Evolutionary conservation across 2,329 filamentous ascomycete genomes (phyloP), one percentile per base, ranked within the genome.

Genomic region (Rhynchosporium agropyri): DNA sequence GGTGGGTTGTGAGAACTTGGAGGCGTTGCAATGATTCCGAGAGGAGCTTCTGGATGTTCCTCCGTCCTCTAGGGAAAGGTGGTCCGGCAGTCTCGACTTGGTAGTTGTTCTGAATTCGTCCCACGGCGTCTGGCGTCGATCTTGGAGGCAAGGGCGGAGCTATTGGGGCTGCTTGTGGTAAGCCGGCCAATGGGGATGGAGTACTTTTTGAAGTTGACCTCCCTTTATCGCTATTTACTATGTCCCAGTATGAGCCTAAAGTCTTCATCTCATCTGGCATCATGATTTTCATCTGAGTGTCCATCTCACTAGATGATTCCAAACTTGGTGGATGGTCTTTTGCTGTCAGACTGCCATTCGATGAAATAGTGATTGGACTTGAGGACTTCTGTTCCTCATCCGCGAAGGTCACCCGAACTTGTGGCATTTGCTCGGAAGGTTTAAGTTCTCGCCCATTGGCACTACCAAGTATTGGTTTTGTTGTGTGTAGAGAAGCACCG

Each of bases 261-360:
- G 60, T 43, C 46, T 61, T 61, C 10, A 60, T 56, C 29, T 60
- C 51, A 13, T 61, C 49, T 3, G 60, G 60, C 15, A 62, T 51
- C 13, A 43, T 61, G 12, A 58, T 60, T 28, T 55, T 56, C 28
- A 61, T 26, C 26, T 60, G 33, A 10, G 38, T 28, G 29, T 63
- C 55, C 45, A 66, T 62, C 59, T 66, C 63, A 20, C 66, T 61
- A 4, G 64, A 61, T 1, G 60, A 57, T 9, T 68, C 62, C 38
- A 66, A 66, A 20, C 20, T 61, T 31, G 62, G 29, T 12, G 29
- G 42, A 7, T 53, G 3, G 12, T 59, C 57, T 7, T 10, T 20
- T 10, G 46, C 33, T n/a, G 12, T 3, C 8, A 54, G 9, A 29
- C n/a, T 26, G 5, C 15, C 36, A 40, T 42, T 28, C n/a, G 36